Base-by-base conservation (phyloP, 2,329 filamentous ascomycete species). In the Aspergillus udagawae region DNA sequence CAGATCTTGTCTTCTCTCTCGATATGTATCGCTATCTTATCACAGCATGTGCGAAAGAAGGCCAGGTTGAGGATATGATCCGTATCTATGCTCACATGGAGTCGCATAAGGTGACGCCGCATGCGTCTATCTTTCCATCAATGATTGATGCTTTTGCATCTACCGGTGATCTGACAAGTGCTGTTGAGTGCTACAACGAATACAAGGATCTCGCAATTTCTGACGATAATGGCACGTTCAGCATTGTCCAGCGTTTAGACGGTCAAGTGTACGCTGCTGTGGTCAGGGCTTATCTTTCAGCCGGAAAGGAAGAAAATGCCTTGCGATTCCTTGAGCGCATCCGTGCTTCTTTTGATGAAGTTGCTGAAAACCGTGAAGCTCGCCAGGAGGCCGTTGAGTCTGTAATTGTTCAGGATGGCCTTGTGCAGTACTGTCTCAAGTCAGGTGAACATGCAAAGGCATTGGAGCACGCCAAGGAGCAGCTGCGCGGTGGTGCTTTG, bases 131-230 rank as follows among this genome's bases (percentile, higher is more conserved):
- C 53, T 97, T 96, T 76, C 89, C 92, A 1, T 84, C 88, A 20
- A 96, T 99, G 90, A 97, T 99, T 72, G 87, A 89, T n/a, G 92
- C 92, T 0, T 97, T 96, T 70, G 91, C 91, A 59, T 83, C 84
- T 45, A 84, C 83, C 10, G 90, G 92, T 51, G 92, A 97, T 70
- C 78, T 97, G 48, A 82, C 87, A 66, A 95, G 90, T 65, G 94
- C 92, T 21, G 90, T 97, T 6, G 92, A 96, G 72, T 92, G 91
- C 75, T 99, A 97, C 77, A 93, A 95, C 63, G 91, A 96, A 75
- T 97, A 97, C 81, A 91, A 91, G 69, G 84, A 86, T 49, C 81
- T 97, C 45, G 92, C 93, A n/a, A 85, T 97, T 53, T 86, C 88
- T 42, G 84, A 94, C 70, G 90, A 97, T 72, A 85, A 83, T 42